A percentile compares a stretch with the other conserved stretches of the same genome.
Evolutionary conservation across 352 stramenopile species (phyloP).

Genomic region (Lagenidium giganteum): DNA sequence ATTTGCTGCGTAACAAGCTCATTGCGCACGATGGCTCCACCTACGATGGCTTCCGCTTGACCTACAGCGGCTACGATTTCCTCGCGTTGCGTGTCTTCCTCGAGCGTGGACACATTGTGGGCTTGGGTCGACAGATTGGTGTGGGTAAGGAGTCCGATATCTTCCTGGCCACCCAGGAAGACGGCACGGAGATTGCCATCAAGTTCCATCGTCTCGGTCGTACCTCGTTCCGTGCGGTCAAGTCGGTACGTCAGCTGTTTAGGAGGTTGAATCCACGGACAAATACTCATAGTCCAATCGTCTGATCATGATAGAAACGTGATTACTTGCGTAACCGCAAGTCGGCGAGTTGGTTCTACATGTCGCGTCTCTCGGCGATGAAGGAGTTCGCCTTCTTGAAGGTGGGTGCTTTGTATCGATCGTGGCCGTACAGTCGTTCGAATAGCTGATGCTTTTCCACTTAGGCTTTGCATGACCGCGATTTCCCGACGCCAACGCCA

Average conservation of each 20-base stretch:
- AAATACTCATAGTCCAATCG: neutral
- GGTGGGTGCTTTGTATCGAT: constrained; percentile 14
- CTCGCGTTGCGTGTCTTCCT: constrained; percentile 96
- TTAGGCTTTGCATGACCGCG: constrained; percentile 92
- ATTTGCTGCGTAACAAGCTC: constrained; percentile 97
- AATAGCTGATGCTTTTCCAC: neutral
- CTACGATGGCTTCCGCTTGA: constrained; percentile 98
- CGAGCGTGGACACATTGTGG: constrained; percentile 87
- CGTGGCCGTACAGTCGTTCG: neutral
- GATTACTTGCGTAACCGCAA: constrained; percentile 98
- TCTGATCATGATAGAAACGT: constrained; percentile 83
- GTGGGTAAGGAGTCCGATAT: constrained; percentile 99
- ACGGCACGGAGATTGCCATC: constrained; percentile 96
- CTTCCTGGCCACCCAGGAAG: constrained; percentile 91
- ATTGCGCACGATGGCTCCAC: constrained; percentile 96
- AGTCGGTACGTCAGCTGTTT: constrained; percentile 36
- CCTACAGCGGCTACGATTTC: constrained; percentile 99
- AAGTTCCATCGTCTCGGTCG: constrained; percentile 99
- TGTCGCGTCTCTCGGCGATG: constrained; percentile 96
- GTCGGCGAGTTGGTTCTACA: constrained; percentile 97
- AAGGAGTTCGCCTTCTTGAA: constrained; percentile 99
- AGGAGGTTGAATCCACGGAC: constrained; percentile 72
- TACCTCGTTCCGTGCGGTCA: constrained; percentile 97
- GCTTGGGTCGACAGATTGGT: constrained; percentile 93
- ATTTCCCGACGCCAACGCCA: constrained; percentile 96